Evolutionary conservation across 2,329 filamentous ascomycete species (phyloP), one percentile per base, ranked within the genome.

Genomic region (Claviceps citrina): DNA sequence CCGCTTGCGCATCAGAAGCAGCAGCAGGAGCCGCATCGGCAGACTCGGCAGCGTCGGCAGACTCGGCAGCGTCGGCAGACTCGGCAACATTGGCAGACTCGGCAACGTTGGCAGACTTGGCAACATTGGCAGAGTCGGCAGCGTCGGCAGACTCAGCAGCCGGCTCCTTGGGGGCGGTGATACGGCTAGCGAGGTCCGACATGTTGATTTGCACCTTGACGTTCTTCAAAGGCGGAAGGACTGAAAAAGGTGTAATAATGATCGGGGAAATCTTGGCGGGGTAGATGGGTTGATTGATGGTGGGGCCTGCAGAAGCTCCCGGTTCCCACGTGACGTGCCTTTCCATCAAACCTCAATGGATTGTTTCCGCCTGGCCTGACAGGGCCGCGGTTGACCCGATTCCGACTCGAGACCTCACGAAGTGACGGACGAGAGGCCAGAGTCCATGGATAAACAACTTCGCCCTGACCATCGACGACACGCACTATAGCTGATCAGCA

Each of bases 151-250:
- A 5, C 31, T 37, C 40, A 5, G 16, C 30, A 8, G 20, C 37
- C 25, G 34, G n/a, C 28, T 39, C 32, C 4, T 18, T 26, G 4
- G 43, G 40, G 10, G 36, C 28, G 10, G 37, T 43, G 22, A 44
- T 40, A 18, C 40, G 40, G 31, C 40, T 44, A 19, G 43, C 43
- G n/a, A 44, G 37, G 16, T 44, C 40, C 28, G 43, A 42, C 43
- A 44, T 44, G 12, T 12, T 40, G 31, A 31, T 7, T 20, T 13
- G n/a, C 22, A 12, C 12, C 18, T 12, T 12, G 18, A 26, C 7
- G 30, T 19, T 27, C 5, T 26, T 24, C 6, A 24, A 22, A 33
- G 31, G 16, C 15, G 22, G 18, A 27, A 5, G 15, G 28, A 15
- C 6, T 5, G 6, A n/a, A 31, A 31, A 16, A 16, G 2, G 5